Base-by-base conservation (phyloP, 768 basidiomycete genomes). In the Calocybe indica region DNA sequence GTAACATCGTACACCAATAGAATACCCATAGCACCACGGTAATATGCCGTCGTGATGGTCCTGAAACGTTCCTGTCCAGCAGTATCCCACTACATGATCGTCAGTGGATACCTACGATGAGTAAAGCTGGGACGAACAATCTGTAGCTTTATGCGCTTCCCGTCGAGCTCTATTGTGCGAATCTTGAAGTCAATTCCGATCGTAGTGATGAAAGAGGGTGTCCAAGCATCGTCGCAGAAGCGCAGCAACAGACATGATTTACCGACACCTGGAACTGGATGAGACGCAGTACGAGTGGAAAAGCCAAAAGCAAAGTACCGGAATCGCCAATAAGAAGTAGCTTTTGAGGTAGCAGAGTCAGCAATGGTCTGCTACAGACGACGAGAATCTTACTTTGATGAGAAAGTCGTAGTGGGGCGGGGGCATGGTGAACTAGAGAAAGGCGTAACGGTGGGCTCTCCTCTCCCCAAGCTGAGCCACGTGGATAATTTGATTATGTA, bases 151-250 rank as follows among this genome's bases (percentile, higher is more conserved):
- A 97, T 93, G 39, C 91, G 83, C 73, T 97, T 97, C 36, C 95
- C 95, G 58, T 98, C 95, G 43, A 98, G 79, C 66, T 98, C 94
- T 64, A 98, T 97, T 44, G 94, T 97, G 32, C 95, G 85, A 69
- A 98, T 98, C 85, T 94, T 95, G 79, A 96, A 96, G 80, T 96
- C 93, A 57, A 97, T 94, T 50, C 95, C 96, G 66, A 99, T 99
- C 48, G 96, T 99, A 48, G 94, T 97, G 70, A 97, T 98, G 75
- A 97, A 98, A 38, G 90, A 93, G 41, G 94, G 94, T 32, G 96
- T 98, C 93, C 94, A 99, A 54, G 94, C 90, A 69, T 99, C 96
- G 74, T 98, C 96, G 65, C 93, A 97, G 82, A 99, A 99, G 55
- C 92, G 87, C 52, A 92, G 79, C 45, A 93, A 75, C n/a, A 93